Conservation (phyloP, 139 green algal genomes). For the Coccomyxa sp. region DNA sequence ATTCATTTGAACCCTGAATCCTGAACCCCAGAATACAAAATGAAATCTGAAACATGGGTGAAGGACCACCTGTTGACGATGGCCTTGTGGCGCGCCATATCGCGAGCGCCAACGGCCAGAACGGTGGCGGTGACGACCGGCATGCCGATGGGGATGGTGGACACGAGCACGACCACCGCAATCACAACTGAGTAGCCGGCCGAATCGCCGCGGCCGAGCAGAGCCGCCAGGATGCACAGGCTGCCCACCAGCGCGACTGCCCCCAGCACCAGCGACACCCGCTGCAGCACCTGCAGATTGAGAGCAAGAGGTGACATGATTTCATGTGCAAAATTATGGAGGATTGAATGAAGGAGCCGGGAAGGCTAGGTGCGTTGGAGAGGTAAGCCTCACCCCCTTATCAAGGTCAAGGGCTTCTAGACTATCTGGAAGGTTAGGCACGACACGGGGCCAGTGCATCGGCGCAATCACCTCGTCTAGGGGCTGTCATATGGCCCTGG, state of each 20-base stretch:
- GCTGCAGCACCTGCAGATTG: constrained; percentile 18
- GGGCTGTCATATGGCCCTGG: no score
- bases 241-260: constrained; percentile 12
- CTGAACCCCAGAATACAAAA: no score
- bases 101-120: constrained; percentile 28
- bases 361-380: no score
- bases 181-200: constrained; percentile 23
- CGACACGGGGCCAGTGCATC: no score
- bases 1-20: no score
- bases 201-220: constrained; percentile 1
- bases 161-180: constrained; percentile 14
- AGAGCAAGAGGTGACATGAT: background rate
- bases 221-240: constrained; percentile 20
- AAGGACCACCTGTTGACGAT: constrained; percentile 21
- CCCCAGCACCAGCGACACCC: constrained; percentile 8
- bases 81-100: constrained; percentile 32
- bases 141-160: constrained; percentile 32
- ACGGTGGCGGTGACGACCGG: constrained; percentile 27
- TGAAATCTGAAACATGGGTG: background rate
- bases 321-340: no score
- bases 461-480: no score
- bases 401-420: no score
- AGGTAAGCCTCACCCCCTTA: no score
- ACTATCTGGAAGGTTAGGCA: no score
- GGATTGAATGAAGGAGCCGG: no score